A percentile compares a stretch with the other conserved stretches of the same genome.
Conservation (phyloP, 352 stramenopile species). For the Globisporangium rhizosaccharum region DNA sequence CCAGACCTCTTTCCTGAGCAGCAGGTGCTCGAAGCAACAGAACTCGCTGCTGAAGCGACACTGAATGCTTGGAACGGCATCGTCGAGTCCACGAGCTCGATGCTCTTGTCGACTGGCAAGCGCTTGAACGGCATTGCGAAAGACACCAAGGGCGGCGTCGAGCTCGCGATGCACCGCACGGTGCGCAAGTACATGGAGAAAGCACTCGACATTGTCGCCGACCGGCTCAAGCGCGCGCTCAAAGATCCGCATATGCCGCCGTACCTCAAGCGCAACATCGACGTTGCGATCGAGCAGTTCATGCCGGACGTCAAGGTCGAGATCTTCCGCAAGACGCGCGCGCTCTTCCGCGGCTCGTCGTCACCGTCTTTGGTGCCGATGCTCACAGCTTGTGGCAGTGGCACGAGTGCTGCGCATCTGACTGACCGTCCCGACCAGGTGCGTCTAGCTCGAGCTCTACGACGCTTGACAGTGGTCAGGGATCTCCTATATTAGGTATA, state of each 20-base stretch:
- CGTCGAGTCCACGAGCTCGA: slow-evolving; percentile 70
- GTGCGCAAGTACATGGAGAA: slow-evolving; percentile 72
- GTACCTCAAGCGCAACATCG: slow-evolving; percentile 83
- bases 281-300: slow-evolving; percentile 80
- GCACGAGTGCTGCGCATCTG: no score
- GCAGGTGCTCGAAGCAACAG: slow-evolving; percentile 50
- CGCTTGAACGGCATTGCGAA: slow-evolving; percentile 78
- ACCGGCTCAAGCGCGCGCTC: slow-evolving; percentile 64
- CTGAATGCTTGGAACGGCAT: slow-evolving; percentile 52
- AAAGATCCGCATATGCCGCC: slow-evolving; percentile 83
- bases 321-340: slow-evolving; percentile 80
- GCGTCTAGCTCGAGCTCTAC: neutral
- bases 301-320: slow-evolving; percentile 88
- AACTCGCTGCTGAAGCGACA: slow-evolving; percentile 35
- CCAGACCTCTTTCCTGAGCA: slow-evolving; percentile 71
- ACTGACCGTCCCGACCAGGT: neutral
- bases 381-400: neutral
- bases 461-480: neutral
- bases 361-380: neutral
- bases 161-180: slow-evolving; percentile 75
- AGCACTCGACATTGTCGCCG: slow-evolving; percentile 69
- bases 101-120: slow-evolving; percentile 77
- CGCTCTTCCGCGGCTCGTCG: slow-evolving; percentile 49
- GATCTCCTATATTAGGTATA: no score
- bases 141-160: slow-evolving; percentile 80